Conservation (phyloP, 345 rosid species). For the Populus nigra region DNA sequence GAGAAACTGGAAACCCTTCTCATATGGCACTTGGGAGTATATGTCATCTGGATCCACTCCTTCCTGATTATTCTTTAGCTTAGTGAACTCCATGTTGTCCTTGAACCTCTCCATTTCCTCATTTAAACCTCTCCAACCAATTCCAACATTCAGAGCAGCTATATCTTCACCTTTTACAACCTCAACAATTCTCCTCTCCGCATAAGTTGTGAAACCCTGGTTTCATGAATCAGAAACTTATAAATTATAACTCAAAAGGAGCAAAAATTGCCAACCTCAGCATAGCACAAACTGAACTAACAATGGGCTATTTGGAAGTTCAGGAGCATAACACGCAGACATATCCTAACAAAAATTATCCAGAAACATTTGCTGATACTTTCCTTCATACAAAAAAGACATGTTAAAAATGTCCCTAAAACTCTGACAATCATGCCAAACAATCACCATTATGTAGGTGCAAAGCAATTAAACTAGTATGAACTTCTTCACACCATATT, state of each 20-base stretch:
- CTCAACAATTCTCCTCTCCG: slow-evolving; percentile 95
- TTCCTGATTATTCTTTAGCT: slow-evolving; percentile 75
- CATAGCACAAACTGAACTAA: background rate
- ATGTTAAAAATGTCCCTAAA: background rate
- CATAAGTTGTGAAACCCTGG: slow-evolving; percentile 91
- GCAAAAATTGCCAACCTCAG: background rate
- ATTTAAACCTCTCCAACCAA: slow-evolving; percentile 81
- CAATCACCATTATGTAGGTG: background rate
- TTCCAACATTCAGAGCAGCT: slow-evolving; percentile 74
- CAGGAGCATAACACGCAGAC: background rate
- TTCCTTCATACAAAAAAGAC: background rate
- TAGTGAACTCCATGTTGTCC: slow-evolving; percentile 83
- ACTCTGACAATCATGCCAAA: background rate
- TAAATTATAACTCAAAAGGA: background rate
- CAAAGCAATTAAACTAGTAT: background rate
- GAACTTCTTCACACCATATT: background rate
- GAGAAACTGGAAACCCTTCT: slow-evolving; percentile 90
- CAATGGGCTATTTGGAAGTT: background rate
- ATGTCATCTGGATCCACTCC: slow-evolving; percentile 80
- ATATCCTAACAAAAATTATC: background rate
- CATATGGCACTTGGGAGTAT: slow-evolving; percentile 81
- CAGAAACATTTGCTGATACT: background rate
- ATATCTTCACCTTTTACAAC: slow-evolving; percentile 75
- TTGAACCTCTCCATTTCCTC: slow-evolving; percentile 75
- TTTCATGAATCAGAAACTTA: slow-evolving; percentile 17